Evolutionary conservation across 192 early-diverging fungal species (phyloP), one percentile per base, ranked within the genome.

Genomic region (Rhizophagus prolifer): DNA sequence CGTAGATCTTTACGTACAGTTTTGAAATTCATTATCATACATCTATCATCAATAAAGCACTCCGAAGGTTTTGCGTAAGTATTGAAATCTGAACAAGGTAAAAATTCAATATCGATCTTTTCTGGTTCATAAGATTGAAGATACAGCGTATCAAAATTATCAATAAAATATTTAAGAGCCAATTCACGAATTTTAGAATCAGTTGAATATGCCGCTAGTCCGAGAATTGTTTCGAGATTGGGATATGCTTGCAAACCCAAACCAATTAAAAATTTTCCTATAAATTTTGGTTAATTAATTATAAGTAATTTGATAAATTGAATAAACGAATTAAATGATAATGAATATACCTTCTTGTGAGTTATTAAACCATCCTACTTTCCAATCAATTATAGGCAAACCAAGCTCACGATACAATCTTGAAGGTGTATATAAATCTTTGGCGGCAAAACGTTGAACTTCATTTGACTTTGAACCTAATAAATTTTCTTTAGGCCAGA

Each of bases 361-460:
- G 2, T 28, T 28, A 21, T 34, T 9, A 28, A 68, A 62, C 86
- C 86, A 88, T 80, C 36, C 79, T 70, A 2, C 1, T 44, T 79
- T 85, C 93, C 94, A 95, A 36, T 86, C 81, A n/a, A 96, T 81
- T 19, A 93, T 69, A 4, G 93, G 92, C 1, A 95, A 77, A 0
- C 86, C 86, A 14, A 96, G 79, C 8, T 72, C 79, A 1, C 85
- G 81, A 10, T 91, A 72, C 1, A 79, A 82, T 23, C 91, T 89
- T 0, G 74, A 82, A 0, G 95, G 95, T 3, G 81, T 84, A 84
- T 90, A 92, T 58, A 96, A 85, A 14, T 93, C 83, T 3, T 70
- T 77, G 10, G 92, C 90, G 16, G 80, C 82, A 71, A 86, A 92
- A 36, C 94, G 78, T 50, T 78, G 71, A 50, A 81, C 62, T 71